Conservation (phyloP, 2,329 filamentous ascomycete genomes). For the Truncatella angustata region DNA sequence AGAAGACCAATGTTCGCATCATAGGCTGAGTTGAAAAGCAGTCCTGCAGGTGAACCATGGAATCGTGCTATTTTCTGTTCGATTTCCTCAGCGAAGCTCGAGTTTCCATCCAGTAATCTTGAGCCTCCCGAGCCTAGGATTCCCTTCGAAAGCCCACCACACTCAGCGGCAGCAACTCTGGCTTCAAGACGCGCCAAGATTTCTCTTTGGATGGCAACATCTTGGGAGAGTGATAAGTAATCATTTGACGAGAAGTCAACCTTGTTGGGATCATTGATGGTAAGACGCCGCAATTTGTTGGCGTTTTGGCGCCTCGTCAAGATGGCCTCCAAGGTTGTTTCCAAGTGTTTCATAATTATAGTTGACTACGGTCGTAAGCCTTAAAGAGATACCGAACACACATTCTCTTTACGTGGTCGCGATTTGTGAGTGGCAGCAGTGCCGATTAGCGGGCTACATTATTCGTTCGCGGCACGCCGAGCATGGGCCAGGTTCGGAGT, state of each 20-base stretch:
- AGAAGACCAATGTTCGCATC: slow-evolving; percentile 66
- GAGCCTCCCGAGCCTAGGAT: slow-evolving; percentile 49
- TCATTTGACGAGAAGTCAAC: slow-evolving; percentile 78
- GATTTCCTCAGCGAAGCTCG: slow-evolving; percentile 38
- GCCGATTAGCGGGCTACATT: no score
- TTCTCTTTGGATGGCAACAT: neutral
- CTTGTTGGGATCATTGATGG: slow-evolving; percentile 61
- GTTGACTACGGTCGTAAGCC: no score
- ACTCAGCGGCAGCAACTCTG: neutral
- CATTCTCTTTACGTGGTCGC: neutral
- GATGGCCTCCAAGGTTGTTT: slow-evolving; percentile 17
- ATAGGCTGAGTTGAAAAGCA: slow-evolving; percentile 60
- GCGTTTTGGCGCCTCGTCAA: slow-evolving; percentile 25
- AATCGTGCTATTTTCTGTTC: slow-evolving; percentile 47
- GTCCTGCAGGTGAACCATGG: slow-evolving; percentile 41
- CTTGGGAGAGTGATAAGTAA: slow-evolving; percentile 67
- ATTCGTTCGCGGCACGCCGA: no score
- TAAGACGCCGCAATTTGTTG: slow-evolving; percentile 43
- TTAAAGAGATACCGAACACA: slow-evolving; percentile 9
- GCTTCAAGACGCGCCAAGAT: neutral
- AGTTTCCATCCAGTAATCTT: slow-evolving; percentile 53
- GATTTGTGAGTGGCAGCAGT: neutral
- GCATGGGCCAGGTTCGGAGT: no score
- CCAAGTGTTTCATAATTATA: slow-evolving; percentile 20
- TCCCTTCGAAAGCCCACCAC: neutral